Percentiles rank a stretch among this genome's conserved stretches.
These are phyloP conservation scores for Psilocybe azurescens DNA, from an alignment of 768 basidiomycete species.

Conservation along the genomic window DNA sequence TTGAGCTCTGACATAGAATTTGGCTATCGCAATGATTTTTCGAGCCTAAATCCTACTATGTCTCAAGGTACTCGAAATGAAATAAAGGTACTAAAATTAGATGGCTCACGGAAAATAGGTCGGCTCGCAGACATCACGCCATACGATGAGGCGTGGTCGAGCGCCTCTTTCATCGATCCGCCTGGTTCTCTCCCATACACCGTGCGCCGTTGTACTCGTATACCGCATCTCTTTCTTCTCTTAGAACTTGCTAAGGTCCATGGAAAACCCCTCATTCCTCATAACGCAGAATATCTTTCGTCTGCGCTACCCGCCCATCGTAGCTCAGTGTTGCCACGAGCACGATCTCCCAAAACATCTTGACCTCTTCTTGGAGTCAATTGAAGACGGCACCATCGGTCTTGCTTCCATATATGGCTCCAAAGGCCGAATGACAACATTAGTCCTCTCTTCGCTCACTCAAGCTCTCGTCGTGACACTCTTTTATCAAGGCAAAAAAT, in stretches of 20 bases:
- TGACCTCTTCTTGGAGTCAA: neutral
- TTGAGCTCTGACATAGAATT: no score
- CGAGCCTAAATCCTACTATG: no score
- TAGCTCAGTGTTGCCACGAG: neutral
- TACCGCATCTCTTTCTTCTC: neutral
- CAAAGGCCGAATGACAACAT: neutral
- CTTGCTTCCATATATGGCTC: neutral
- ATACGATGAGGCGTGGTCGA: no score
- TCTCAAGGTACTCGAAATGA: no score
- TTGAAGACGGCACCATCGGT: neutral
- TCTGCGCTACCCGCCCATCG: neutral
- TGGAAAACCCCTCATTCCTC: neutral
- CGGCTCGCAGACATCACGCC: no score
- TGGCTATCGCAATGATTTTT: no score
- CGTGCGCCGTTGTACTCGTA: neutral
- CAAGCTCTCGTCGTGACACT: neutral
- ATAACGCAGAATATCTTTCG: neutral
- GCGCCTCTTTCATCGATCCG: no score
- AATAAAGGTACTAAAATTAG: no score
- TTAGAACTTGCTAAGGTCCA: neutral
- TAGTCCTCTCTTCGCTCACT: neutral
- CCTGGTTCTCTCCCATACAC: no score
- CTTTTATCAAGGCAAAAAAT: neutral
- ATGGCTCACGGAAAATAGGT: no score
- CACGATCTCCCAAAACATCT: neutral